Evolutionary conservation across 225 moss, liverwort and hornwort genomes (phyloP).

Genomic region (Sphagnum tenellum): DNA sequence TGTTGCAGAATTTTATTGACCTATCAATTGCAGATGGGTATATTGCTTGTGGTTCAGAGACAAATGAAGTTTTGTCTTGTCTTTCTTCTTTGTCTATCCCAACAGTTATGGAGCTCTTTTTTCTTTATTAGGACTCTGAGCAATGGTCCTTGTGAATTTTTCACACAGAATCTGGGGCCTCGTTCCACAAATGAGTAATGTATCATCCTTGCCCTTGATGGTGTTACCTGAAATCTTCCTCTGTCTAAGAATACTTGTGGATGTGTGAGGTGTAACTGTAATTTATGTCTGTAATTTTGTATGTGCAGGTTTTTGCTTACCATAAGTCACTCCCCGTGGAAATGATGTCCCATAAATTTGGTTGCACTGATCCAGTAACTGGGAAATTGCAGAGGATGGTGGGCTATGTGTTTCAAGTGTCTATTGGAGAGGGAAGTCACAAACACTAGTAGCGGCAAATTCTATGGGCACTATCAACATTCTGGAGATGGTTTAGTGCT

Average conservation of each 20-base stretch:
- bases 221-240: too few species aligned
- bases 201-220: too few species aligned
- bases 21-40: conserved; percentile 90
- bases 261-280: too few species aligned
- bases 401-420: conserved; percentile 96
- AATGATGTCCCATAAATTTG: conserved; percentile 91
- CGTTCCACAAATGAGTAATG: too few species aligned
- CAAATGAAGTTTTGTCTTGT: conserved; percentile 36
- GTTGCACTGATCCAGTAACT: conserved; percentile 84
- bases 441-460: conserved; percentile 90
- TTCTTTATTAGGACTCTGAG: too few species aligned
- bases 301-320: conserved; percentile 74
- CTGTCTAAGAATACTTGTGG: too few species aligned
- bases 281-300: too few species aligned
- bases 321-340: conserved; percentile 98
- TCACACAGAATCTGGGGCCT: too few species aligned
- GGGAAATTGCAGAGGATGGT: conserved; percentile 88
- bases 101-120: too few species aligned
- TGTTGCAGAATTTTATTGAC: conserved; percentile 88
- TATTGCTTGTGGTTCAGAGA: conserved; percentile 91
- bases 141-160: too few species aligned
- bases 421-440: conserved; percentile 95
- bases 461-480: conserved; percentile 99
- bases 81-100: neutral
- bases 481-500: conserved; percentile 81